Conservation (phyloP, 257 asterid species). For the Primulina huaijiensis region DNA sequence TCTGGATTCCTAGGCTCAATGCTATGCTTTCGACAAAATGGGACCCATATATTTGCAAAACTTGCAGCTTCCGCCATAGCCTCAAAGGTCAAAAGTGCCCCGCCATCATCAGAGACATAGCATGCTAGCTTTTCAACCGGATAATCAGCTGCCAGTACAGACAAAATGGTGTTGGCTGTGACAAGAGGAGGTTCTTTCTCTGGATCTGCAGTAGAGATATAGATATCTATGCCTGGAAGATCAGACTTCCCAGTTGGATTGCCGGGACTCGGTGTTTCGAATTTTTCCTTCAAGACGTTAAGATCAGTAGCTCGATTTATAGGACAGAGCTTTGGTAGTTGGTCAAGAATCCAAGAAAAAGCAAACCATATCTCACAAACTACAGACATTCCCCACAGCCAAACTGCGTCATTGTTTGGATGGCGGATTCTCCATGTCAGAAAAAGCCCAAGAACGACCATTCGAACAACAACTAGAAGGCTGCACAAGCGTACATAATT, state of each 20-base stretch:
- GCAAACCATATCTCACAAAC: conserved; percentile 65
- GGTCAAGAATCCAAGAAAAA: conserved; percentile 64
- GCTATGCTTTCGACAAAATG: conserved; percentile 57
- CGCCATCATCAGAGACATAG: conserved; percentile 64
- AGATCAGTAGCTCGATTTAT: conserved; percentile 61
- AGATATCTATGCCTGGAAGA: conserved; percentile 55
- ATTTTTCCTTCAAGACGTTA: conserved; percentile 50
- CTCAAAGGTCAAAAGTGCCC: conserved; percentile 61
- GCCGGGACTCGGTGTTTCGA: conserved; percentile 41
- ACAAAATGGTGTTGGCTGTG: conserved; percentile 59
- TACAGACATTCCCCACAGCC: conserved; percentile 69
- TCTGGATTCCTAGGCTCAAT: conserved; percentile 67
- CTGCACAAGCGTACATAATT: conserved; percentile 26
- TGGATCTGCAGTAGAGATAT: conserved; percentile 62
- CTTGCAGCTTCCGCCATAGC: conserved; percentile 77
- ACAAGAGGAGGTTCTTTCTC: conserved; percentile 70
- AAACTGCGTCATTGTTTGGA: conserved; percentile 55
- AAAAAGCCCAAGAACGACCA: conserved; percentile 53
- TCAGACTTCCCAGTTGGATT: conserved; percentile 53
- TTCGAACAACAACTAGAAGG: conserved; percentile 41
- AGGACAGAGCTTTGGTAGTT: conserved; percentile 60
- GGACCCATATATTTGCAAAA: conserved; percentile 59
- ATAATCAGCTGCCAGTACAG: conserved; percentile 54
- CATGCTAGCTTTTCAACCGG: conserved; percentile 65
- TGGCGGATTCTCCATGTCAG: conserved; percentile 51